Conservation (phyloP, 768 basidiomycete genomes). For the Mycena rebaudengoi region DNA sequence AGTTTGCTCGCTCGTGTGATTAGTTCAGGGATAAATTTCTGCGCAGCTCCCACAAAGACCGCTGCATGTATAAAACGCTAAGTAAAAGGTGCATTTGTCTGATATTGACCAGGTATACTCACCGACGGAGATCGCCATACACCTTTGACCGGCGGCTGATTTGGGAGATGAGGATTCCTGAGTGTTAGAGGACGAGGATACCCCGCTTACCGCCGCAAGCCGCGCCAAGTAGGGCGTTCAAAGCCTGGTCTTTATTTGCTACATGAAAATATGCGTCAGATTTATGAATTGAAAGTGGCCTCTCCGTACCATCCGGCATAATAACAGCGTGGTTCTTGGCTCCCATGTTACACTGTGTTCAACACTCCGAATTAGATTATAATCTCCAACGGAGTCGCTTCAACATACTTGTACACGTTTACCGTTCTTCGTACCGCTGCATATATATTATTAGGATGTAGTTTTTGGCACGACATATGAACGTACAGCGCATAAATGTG, state of each 20-base stretch:
- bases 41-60: conserved; percentile 81
- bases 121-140: conserved; percentile 97
- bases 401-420: conserved; percentile 81
- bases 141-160: conserved; percentile 92
- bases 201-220: conserved; percentile 82
- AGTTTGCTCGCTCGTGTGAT: conserved; percentile 81
- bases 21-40: conserved; percentile 86
- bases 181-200: conserved; percentile 11
- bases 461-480: neutral
- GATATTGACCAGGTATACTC: conserved; percentile 30
- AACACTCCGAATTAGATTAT: neutral
- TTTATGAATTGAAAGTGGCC: neutral
- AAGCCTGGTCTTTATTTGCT: conserved; percentile 91
- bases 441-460: conserved; percentile 3
- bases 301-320: conserved; percentile 86
- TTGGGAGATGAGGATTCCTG: conserved; percentile 5
- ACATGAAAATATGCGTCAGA: neutral
- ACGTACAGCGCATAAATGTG: conserved; percentile 89
- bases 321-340: conserved; percentile 96
- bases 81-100: neutral
- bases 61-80: conserved; percentile 43
- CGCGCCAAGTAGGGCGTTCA: conserved; percentile 93
- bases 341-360: conserved; percentile 66
- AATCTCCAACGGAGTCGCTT: neutral
- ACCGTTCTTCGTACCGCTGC: conserved; percentile 82